A percentile compares a stretch with the other conserved stretches of the same genome.
phyloP scores from a whole-genome alignment of 192 early-diverging fungal species.

The Phlyctochytrium bullatum region DNA sequence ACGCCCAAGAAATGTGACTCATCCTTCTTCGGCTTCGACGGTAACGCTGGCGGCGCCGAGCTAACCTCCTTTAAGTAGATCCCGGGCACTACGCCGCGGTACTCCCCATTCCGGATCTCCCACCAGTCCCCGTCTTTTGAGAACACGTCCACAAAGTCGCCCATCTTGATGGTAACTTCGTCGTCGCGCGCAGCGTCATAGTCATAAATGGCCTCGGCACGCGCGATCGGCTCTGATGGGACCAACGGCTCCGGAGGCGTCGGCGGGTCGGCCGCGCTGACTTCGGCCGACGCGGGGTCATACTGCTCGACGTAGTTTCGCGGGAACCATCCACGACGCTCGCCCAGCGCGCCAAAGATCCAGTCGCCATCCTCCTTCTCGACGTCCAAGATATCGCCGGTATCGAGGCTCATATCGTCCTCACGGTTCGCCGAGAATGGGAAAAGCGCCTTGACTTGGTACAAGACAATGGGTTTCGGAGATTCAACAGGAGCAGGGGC shows the following conservation, averaged over 20 bases:
- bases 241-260: constrained; percentile 8
- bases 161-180: constrained; percentile 38
- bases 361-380: constrained; percentile 66
- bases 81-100: constrained; percentile 49
- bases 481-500: too few species aligned
- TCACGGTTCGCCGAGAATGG: constrained; percentile 44
- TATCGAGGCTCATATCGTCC: constrained; percentile 55
- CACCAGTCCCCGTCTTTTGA: constrained; percentile 49
- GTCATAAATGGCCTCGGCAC: constrained; percentile 39
- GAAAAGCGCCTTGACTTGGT: constrained; percentile 40
- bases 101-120: constrained; percentile 36
- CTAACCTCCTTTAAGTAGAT: constrained; percentile 32
- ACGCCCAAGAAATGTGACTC: not conserved
- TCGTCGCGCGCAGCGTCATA: constrained; percentile 39
- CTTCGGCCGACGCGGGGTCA: not conserved
- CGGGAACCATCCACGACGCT: constrained; percentile 60
- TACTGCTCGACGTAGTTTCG: constrained; percentile 52
- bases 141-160: constrained; percentile 39
- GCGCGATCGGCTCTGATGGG: constrained; percentile 10
- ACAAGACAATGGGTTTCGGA: constrained; percentile 27
- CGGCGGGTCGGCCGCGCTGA: not conserved
- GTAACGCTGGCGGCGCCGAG: not conserved
- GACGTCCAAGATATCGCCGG: constrained; percentile 53
- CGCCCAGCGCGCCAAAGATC: constrained; percentile 53
- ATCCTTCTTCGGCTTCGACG: not conserved